Evolutionary conservation across 208 protist species (phyloP).

Genomic region (Leptomonas seymouri): DNA sequence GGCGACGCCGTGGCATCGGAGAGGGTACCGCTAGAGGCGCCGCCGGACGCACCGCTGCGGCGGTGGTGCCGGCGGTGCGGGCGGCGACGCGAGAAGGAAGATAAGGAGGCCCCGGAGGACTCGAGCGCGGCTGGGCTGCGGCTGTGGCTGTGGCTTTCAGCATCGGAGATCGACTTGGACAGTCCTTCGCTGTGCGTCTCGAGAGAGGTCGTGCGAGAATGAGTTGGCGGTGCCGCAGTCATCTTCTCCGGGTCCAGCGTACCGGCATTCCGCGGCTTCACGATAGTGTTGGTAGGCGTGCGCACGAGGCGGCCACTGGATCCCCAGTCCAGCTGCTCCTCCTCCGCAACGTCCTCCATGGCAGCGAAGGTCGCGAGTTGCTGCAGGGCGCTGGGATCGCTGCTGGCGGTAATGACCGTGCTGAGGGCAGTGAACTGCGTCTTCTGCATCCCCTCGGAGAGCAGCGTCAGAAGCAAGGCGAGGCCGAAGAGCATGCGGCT

Average conservation of each 20-base stretch:
- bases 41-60: constrained; percentile 12
- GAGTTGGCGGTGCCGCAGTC: background rate
- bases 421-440: constrained; percentile 44
- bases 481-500: constrained; percentile 40
- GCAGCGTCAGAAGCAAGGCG: constrained; percentile 41
- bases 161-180: constrained; percentile 14
- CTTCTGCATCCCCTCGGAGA: constrained; percentile 32
- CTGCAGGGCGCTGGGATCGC: constrained; percentile 53
- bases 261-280: constrained; percentile 20
- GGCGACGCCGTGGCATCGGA: background rate
- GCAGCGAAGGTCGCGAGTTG: constrained; percentile 74
- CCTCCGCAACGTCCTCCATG: constrained; percentile 62
- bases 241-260: constrained; percentile 19
- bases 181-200: constrained; percentile 19
- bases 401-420: constrained; percentile 45
- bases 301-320: constrained; percentile 32
- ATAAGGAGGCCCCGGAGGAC: constrained; percentile 16
- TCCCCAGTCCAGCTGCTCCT: constrained; percentile 76
- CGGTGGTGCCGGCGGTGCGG: constrained; percentile 26
- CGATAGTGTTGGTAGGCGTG: constrained; percentile 3
- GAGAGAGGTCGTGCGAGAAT: constrained; percentile 8
- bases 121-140: background rate
- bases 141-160: background rate
- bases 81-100: constrained; percentile 20
- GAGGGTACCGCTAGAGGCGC: constrained; percentile 5